A percentile compares a stretch with the other conserved stretches of the same genome.
Evolutionary conservation across 352 stramenopile genomes (phyloP).

Genomic region (Salisapilia sapeloensis): DNA sequence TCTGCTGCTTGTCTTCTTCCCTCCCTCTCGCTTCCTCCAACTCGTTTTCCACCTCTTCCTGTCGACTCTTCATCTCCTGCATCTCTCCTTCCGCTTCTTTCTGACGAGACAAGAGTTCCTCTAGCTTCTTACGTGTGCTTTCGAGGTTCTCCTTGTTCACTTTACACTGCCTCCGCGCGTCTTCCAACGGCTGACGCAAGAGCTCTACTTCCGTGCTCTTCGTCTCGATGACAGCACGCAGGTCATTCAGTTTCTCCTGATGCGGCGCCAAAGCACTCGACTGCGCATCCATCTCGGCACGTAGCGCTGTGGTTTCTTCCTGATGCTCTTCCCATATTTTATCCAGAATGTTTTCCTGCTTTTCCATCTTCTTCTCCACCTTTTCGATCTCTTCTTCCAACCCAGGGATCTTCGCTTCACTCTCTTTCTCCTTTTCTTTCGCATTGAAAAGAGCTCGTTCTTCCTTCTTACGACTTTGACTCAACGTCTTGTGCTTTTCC

Average conservation of each 20-base stretch:
- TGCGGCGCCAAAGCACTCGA: slow-evolving; percentile 70
- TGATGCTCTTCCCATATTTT: slow-evolving; percentile 59
- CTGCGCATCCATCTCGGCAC: slow-evolving; percentile 50
- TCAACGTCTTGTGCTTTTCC: slow-evolving; percentile 83
- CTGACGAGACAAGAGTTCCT: slow-evolving; percentile 44
- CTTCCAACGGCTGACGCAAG: slow-evolving; percentile 44
- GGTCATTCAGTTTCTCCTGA: slow-evolving; percentile 44
- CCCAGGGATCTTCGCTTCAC: slow-evolving; percentile 76
- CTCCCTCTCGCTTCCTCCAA: slow-evolving; percentile 39
- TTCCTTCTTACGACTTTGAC: slow-evolving; percentile 81
- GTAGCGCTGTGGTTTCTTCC: slow-evolving; percentile 49
- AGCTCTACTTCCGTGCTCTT: slow-evolving; percentile 69
- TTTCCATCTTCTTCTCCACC: slow-evolving; percentile 46
- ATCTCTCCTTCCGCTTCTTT: slow-evolving; percentile 17
- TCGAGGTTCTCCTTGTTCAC: slow-evolving; percentile 63
- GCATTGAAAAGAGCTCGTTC: slow-evolving; percentile 84
- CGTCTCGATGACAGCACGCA: slow-evolving; percentile 65
- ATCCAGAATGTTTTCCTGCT: slow-evolving; percentile 84
- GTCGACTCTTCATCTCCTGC: slow-evolving; percentile 39
- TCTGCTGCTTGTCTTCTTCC: slow-evolving; percentile 26
- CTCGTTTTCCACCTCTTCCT: slow-evolving; percentile 68
- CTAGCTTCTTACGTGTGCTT: slow-evolving; percentile 30
- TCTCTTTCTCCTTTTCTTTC: slow-evolving; percentile 61
- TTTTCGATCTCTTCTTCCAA: slow-evolving; percentile 75
- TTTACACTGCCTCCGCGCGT: slow-evolving; percentile 13